Conservation (phyloP, 306 rosid genomes). For the Trichosanthes truncata region DNA sequence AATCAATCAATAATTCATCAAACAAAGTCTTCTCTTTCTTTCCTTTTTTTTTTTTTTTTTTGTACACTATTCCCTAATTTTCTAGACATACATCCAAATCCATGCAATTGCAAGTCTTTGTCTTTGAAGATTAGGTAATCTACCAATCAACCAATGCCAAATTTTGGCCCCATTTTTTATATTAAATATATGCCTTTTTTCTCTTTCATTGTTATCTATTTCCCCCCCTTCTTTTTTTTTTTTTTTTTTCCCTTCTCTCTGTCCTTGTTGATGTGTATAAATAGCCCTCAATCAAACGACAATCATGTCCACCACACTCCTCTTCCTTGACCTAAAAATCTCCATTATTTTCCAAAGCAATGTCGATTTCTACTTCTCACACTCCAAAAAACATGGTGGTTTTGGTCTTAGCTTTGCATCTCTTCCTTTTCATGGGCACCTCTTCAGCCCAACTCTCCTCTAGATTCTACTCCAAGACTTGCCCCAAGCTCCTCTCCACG, state of each 20-base stretch:
- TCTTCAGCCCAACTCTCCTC: constrained; percentile 41
- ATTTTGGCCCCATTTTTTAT: not conserved
- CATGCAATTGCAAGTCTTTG: not conserved
- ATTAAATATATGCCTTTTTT: not conserved
- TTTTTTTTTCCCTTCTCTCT: not conserved
- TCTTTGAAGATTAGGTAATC: constrained; percentile 7
- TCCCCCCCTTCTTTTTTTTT: not conserved
- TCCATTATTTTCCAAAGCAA: not conserved
- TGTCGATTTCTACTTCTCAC: not conserved
- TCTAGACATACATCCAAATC: not conserved
- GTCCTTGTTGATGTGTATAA: not conserved
- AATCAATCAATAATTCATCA: not conserved
- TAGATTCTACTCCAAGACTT: constrained; percentile 37
- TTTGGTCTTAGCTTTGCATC: not conserved
- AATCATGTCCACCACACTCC: constrained; percentile 6
- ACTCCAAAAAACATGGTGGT: not conserved
- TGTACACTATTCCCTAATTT: not conserved
- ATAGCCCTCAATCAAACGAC: not conserved
- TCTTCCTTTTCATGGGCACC: constrained; percentile 4
- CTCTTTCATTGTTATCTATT: not conserved
- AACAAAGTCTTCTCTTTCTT: not conserved
- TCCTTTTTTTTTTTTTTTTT: not conserved
- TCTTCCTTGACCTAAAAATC: not conserved
- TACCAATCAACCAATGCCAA: constrained; percentile 1
- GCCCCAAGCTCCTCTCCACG: constrained; percentile 37